These are phyloP conservation scores for Cubamyces lactineus DNA, from an alignment of 768 basidiomycete genomes.

Conservation along the genomic window DNA sequence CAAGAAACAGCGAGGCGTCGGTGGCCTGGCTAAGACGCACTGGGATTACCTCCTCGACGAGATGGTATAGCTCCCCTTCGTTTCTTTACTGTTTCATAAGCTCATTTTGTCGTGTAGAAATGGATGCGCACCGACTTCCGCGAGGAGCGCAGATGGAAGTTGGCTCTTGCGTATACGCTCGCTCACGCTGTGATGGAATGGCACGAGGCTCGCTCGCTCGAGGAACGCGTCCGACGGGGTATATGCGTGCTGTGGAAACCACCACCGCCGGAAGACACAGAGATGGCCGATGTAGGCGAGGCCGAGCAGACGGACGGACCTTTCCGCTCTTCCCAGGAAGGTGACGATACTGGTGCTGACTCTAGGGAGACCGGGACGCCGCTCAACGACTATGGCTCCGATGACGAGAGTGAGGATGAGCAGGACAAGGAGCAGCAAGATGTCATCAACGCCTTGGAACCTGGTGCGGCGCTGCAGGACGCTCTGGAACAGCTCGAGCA, in stretches of 20 bases:
- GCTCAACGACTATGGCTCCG: constrained; percentile 56
- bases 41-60: constrained; percentile 98
- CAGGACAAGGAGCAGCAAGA: constrained; percentile 58
- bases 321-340: constrained; percentile 21
- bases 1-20: constrained; percentile 86
- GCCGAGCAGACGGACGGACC: constrained; percentile 38
- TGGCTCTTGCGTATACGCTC: constrained; percentile 79
- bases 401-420: constrained; percentile 62
- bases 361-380: constrained; percentile 33
- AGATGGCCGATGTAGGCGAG: constrained; percentile 37
- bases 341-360: constrained; percentile 28
- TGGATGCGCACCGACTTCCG: constrained; percentile 97
- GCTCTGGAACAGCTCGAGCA: constrained; percentile 52
- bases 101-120: constrained; percentile 54
- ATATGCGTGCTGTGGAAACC: constrained; percentile 70
- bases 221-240: constrained; percentile 66
- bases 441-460: constrained; percentile 63
- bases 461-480: constrained; percentile 56
- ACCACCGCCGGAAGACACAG: constrained; percentile 39
- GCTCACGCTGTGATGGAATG: constrained; percentile 85
- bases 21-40: constrained; percentile 77
- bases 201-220: constrained; percentile 71
- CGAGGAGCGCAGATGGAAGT: constrained; percentile 93
- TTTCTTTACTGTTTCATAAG: constrained; percentile 3
- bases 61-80: constrained; percentile 59